Base-by-base conservation (phyloP, 129 eudicot species). In the Apium graveolens region DNA sequence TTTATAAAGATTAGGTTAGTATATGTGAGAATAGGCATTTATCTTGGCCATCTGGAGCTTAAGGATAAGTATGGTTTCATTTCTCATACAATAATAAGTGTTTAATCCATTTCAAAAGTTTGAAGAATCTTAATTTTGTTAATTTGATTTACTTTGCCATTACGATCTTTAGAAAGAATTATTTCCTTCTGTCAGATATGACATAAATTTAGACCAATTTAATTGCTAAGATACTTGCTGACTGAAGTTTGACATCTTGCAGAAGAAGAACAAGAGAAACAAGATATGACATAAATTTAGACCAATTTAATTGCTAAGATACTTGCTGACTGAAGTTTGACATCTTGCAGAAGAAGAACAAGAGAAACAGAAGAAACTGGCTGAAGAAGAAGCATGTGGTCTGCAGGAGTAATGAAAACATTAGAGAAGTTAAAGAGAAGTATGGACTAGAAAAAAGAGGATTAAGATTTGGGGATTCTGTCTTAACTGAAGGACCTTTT, bases 211-310 rank as follows among this genome's bases (percentile, higher is more conserved):
- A 32, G 3, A 75, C 38, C 3, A 5, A 5, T 32, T 6, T 34
- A 5, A 24, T 45, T 38, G 37, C 69, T 63, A 41, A 46, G n/a
- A 49, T 78, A 43, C 66, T 78, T 70, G 75, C 26, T 49, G 62
- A 75, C 12, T 63, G 5, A 27, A 20, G 20, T 11, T 57, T 57
- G 35, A 8, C 35, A 16, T 80, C 48, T 60, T 81, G 83, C 89
- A 88, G 91, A 85, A 72, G 91, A 85, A 72, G 85, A 84, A 63
- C 85, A 88, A 75, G 87, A 85, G n/a, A n/a, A n/a, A n/a, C n/a
- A n/a, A 39, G 45, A 35, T 2, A 70, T 70, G n/a, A 35, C 9
- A 4, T 72, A 24, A 31, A 43, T 76, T 42, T 20, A 32, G 3
- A 75, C 38, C 3, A 5, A 5, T 32, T 6, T 34, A 5, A 24